Base-by-base conservation (phyloP, 192 early-diverging fungal species). In the Linnemannia elongata region DNA sequence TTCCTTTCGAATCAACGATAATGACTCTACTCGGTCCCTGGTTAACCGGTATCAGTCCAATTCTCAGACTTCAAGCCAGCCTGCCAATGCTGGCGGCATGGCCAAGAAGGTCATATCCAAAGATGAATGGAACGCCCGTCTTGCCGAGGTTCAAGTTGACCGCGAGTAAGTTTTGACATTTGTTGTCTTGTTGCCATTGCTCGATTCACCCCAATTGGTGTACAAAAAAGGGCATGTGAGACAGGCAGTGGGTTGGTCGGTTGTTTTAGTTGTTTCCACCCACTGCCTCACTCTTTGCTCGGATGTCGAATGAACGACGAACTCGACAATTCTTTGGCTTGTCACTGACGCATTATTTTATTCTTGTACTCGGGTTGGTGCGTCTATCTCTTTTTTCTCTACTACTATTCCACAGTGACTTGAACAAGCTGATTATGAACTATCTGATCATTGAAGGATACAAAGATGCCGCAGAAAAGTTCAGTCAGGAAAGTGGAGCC, bases 361-460 rank as follows among this genome's bases (percentile, higher is more conserved):
- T 66, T 66, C 60, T 66, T 66, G 60, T 66, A 33, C 30, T 66
- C 30, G 60, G 30, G 30, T 66, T 30, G 60, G 60, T 66, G 60
- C 60, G 60, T 66, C 17, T 66, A 66, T 66, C 60, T 15, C 13
- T 3, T 66, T 30, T n/a, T 54, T 36, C 1, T 45, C 3, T 73
- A 3, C 41, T 5, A 38, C 69, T 35, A 17, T 33, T 38, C 10
- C 22, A 33, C 89, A 96, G 96, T 35, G 98, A 99, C 89, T 91
- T 99, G 63, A 99, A 99, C 93, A 97, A 97, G 87, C 93, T 99
- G 35, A 94, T 99, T 47, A 99, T 99, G 98, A 98, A 99, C 92
- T 99, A 99, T 76, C 90, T 99, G 33, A 94, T 99, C 18, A 98
- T 99, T 68, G 99, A 99, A 88, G 99, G 99, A 12, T 99, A 97